A percentile compares a stretch with the other conserved stretches of the same genome.
These are phyloP conservation scores for Podaxis sp. DNA, from an alignment of 768 basidiomycete species.

Conservation along the genomic window DNA sequence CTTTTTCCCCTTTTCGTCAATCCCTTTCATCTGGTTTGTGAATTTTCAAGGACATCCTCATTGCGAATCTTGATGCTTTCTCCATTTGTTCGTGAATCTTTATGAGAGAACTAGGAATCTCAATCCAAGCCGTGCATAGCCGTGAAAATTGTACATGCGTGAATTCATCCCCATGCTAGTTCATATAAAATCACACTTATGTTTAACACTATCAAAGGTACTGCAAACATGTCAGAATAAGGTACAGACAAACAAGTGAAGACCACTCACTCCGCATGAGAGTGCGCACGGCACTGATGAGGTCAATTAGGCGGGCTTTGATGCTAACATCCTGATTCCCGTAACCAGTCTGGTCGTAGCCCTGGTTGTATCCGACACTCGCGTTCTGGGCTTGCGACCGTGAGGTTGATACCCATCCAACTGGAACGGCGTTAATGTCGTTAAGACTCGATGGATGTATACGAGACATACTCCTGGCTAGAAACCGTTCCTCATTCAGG, in stretches of 20 bases:
- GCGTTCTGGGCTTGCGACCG: conserved; percentile 55
- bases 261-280: conserved; percentile 89
- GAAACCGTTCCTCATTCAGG: conserved; percentile 93
- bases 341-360: conserved; percentile 66
- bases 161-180: conserved; percentile 56
- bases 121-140: background rate
- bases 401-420: conserved; percentile 80
- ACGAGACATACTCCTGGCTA: conserved; percentile 74
- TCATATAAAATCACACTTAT: conserved; percentile 86
- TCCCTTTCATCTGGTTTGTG: background rate
- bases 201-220: conserved; percentile 90
- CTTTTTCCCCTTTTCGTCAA: background rate
- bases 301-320: conserved; percentile 84
- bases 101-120: background rate
- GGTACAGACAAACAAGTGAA: conserved; percentile 15
- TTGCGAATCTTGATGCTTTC: background rate
- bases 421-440: conserved; percentile 35
- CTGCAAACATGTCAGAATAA: conserved; percentile 37
- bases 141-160: background rate
- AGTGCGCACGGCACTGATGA: conserved; percentile 94
- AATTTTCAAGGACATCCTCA: background rate
- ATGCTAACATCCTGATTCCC: conserved; percentile 63
- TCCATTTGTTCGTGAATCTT: background rate
- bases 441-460: conserved; percentile 4
- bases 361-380: conserved; percentile 59